Conservation (phyloP, 768 basidiomycete species). For the Mycena leptocephala region DNA sequence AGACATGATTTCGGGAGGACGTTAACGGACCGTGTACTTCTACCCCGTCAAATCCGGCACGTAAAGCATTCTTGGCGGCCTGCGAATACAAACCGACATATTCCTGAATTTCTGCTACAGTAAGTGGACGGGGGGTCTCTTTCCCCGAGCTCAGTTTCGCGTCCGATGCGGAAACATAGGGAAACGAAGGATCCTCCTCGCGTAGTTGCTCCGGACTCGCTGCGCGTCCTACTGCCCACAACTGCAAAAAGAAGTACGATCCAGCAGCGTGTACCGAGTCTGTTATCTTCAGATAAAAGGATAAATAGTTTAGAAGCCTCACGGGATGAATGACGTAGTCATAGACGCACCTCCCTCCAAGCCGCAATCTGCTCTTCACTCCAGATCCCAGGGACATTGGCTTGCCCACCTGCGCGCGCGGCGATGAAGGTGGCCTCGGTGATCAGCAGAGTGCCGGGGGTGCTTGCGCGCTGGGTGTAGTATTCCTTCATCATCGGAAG, state of each 20-base stretch:
- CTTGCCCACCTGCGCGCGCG: constrained; percentile 48
- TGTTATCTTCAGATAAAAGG: constrained; percentile 51
- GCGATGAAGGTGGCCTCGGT: constrained; percentile 61
- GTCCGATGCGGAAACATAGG: constrained; percentile 45
- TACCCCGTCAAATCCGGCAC: constrained; percentile 58
- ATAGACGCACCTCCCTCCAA: constrained; percentile 58
- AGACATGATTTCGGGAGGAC: not conserved
- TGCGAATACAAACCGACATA: constrained; percentile 48
- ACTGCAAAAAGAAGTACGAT: constrained; percentile 61
- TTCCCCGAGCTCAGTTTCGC: constrained; percentile 26
- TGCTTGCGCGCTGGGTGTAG: constrained; percentile 50
- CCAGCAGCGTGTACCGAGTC: constrained; percentile 65
- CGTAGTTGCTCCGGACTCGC: constrained; percentile 43
- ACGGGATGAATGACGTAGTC: not conserved
- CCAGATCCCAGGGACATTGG: constrained; percentile 46
- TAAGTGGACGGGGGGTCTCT: constrained; percentile 34
- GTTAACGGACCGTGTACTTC: constrained; percentile 42
- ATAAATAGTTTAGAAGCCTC: not conserved
- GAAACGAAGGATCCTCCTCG: constrained; percentile 42
- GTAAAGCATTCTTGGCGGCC: constrained; percentile 52
- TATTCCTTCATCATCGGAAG: constrained; percentile 46
- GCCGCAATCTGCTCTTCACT: constrained; percentile 52
- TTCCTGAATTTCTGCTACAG: constrained; percentile 49
- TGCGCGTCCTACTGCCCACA: constrained; percentile 63
- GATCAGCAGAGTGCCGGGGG: constrained; percentile 56